Base-by-base conservation (phyloP, 805 yeast genomes). In the Blastobotrys attinorum region DNA sequence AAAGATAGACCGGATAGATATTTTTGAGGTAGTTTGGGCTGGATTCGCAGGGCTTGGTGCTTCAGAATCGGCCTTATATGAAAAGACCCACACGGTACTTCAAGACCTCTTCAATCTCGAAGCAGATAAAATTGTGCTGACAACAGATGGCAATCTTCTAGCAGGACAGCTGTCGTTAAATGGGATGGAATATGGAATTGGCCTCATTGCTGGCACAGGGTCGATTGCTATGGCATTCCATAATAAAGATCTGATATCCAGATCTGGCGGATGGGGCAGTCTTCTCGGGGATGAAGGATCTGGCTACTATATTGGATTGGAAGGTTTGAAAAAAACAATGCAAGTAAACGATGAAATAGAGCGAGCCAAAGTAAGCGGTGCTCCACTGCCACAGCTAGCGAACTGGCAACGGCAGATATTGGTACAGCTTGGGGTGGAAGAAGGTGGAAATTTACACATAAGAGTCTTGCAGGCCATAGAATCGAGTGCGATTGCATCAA, bases 201-300 rank as follows among this genome's bases (percentile, higher is more conserved):
- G 54, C 13, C 43, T 54, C 4, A 48, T 54, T 27, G 51, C 53
- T 15, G 59, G 59, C 15, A 55, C 59, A 8, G 59, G 59, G 7
- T 44, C 53, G 17, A 38, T 52, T n/a, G 52, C 50, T 4, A 42
- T 53, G 47, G 54, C 48, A 6, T 52, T 45, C 33, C 44, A 41
- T 1, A 34, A 31, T 3, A 33, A 35, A 2, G 33, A 39, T 18
- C 27, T 32, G 16, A 29, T 52, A 8, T 54, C 47, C 10, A 48
- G 49, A 18, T 15, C 44, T 2, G 56, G 57, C 21, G 59, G 59
- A 4, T 54, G 48, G 48, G 59, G 59, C 16, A 48, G 52, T 4
- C 23, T 47, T 21, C 43, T 54, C 10, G 59, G 59, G 6, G 59
- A 55, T 29, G 55, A 55, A 39, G 59, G 57, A 2, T 43, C 48